These are phyloP conservation scores for Rhinocladiella similis DNA, from an alignment of 2,329 filamentous ascomycete genomes.

Conservation along the genomic window DNA sequence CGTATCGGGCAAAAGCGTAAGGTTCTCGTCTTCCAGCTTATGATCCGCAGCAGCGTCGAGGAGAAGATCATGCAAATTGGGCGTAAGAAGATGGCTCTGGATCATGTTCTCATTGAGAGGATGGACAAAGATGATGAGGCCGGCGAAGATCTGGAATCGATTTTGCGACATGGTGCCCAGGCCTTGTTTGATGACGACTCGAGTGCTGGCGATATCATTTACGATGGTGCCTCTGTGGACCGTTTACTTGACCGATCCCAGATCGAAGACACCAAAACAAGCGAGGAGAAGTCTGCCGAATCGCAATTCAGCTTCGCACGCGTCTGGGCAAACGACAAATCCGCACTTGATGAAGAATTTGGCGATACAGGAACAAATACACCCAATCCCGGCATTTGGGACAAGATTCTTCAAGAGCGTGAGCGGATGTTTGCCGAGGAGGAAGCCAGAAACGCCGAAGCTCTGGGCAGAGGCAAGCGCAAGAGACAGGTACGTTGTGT, in stretches of 20 bases:
- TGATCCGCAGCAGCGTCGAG: constrained; percentile 85
- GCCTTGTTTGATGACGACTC: constrained; percentile 79
- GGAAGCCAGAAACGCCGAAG: constrained; percentile 66
- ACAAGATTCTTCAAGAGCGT: constrained; percentile 80
- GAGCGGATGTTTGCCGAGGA: constrained; percentile 76
- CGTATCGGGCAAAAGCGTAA: constrained; percentile 96
- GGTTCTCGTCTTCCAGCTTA: constrained; percentile 90
- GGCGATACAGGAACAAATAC: constrained; percentile 58
- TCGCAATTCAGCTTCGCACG: constrained; percentile 85
- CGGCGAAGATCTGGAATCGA: constrained; percentile 78
- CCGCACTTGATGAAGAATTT: constrained; percentile 64
- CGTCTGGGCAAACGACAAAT: constrained; percentile 85
- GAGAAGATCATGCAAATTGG: constrained; percentile 97
- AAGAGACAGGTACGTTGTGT: constrained; percentile 57
- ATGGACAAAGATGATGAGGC: constrained; percentile 83
- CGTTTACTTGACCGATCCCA: constrained; percentile 85
- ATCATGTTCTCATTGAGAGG: constrained; percentile 89
- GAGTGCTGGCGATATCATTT: constrained; percentile 70
- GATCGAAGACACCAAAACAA: constrained; percentile 68
- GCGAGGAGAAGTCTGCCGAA: constrained; percentile 67
- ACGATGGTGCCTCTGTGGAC: constrained; percentile 80
- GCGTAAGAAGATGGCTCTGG: constrained; percentile 38
- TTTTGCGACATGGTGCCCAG: constrained; percentile 82
- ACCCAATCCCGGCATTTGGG: constrained; percentile 67
- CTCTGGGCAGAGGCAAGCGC: constrained; percentile 82